Evolutionary conservation across 2,329 filamentous ascomycete species (phyloP), one percentile per base, ranked within the genome.

Genomic region (Sporothrix pseudoabietina): DNA sequence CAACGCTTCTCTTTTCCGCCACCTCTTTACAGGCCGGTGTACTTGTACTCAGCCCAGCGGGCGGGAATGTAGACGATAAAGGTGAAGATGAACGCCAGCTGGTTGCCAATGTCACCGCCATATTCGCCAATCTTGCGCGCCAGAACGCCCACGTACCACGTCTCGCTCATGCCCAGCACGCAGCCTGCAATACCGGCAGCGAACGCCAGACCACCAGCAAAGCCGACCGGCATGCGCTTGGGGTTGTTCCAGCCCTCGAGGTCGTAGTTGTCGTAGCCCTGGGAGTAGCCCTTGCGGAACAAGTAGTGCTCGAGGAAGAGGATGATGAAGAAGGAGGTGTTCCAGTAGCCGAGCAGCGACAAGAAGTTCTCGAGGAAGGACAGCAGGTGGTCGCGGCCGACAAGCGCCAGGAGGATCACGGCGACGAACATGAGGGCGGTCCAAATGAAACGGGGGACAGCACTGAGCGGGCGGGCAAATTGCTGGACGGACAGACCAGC

Each of bases 81-180:
- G 0, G 86, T 86, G 41, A 87, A 84, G 4, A 84, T 80, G 57
- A 88, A 81, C 0, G 85, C 82, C 59, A 89, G 80, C 81, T 88
- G 82, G 75, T 87, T 87, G 10, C 85, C 86, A 68, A 87, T 79
- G 77, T 87, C 85, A 10, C 84, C 85, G 22, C 84, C 84, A n/a
- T 76, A 75, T 0, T 80, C 78, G 4, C 84, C 84, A 74, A 87
- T 86, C 75, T 80, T 77, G 55, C 77, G 78, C 0, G 82, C 85
- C 69, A 87, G 75, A 1, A 81, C 80, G 0, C 86, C 86, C 30
- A 85, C 80, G 76, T 85, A 88, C 84, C 85, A 88, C 0, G 85
- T 88, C 80, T 88, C 84, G 65, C 83, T 83, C 87, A 90, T 90
- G 1, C 87, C 88, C 77, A 89, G 81, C 30, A 87, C 81, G 81